Base-by-base conservation (phyloP, 169 alveolate genomes). In the Babesia caballi region DNA sequence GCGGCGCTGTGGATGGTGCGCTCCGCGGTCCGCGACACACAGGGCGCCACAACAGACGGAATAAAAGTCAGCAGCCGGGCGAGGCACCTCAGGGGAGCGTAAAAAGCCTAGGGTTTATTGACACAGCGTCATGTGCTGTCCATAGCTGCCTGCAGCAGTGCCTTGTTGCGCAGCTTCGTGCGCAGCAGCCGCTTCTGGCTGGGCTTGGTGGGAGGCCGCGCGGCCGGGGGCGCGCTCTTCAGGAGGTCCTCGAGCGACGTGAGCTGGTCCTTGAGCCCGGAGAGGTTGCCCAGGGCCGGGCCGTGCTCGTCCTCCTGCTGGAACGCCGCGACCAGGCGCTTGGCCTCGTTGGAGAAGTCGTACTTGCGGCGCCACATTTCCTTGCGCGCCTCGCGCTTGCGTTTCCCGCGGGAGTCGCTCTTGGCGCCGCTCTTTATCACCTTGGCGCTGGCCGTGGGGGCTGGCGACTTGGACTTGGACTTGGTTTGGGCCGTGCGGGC, bases 251-350 rank as follows among this genome's bases (percentile, higher is more conserved):
- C 73, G 1, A 63, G 35, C 6, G 73, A 63, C 36, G 58, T 9
- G 2, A 63, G 2, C 60, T 63, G 61, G 33, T 25, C 36, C 38
- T 63, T 28, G 3, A 81, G 57, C 14, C 56, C 81, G 23, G 65
- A 21, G 50, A 81, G 52, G 81, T 69, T 70, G 35, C 82, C 84
- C 21, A 81, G 72, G 9, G 88, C 88, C 25, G 35, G 25, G 1
- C 88, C 88, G 49, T 81, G 78, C 46, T 61, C 65, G 46, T 70
- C 84, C 47, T 70, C 88, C 46, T 61, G 35, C 23, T 65, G 61
- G 66, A 38, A 66, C 23, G 33, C 28, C 50, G 80, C 81, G 23
- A 81, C 66, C n/a, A 81, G 41, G 21, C 63, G 69, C 50, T 61
- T 70, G 38, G 84, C 83, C 54, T 69, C 84, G 44, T 54, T 72